Conservation (phyloP, 768 basidiomycete genomes). For the Suillus hirtellus region DNA sequence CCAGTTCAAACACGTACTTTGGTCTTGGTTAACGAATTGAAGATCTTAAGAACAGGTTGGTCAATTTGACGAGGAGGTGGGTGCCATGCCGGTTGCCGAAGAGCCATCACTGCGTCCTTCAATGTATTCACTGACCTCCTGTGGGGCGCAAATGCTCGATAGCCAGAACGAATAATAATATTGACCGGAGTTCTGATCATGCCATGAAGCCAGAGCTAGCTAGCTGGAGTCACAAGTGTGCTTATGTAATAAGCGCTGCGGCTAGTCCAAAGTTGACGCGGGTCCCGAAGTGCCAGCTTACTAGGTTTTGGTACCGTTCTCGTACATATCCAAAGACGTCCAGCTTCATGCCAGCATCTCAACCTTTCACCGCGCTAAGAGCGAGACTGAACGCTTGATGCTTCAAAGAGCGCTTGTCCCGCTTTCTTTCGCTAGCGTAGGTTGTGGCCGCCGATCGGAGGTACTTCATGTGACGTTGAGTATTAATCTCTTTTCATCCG, state of each 20-base stretch:
- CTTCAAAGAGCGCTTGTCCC: background rate
- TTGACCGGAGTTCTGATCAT: conserved; percentile 28
- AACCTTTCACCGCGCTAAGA: background rate
- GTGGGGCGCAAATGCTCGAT: conserved; percentile 14
- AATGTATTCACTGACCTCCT: conserved; percentile 9
- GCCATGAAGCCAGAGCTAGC: conserved; percentile 2
- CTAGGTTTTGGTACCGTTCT: background rate
- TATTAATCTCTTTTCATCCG: background rate
- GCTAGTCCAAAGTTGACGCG: background rate
- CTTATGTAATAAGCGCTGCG: conserved; percentile 8
- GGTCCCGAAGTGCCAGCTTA: background rate
- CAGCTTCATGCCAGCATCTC: background rate
- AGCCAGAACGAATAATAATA: conserved; percentile 7
- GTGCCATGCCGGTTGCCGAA: conserved; percentile 57
- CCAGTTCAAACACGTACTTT: conserved; percentile 60
- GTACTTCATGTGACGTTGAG: conserved; percentile 2
- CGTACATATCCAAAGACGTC: background rate
- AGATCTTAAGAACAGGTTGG: conserved; percentile 66
- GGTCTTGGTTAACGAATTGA: conserved; percentile 88
- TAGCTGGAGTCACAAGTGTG: conserved; percentile 4
- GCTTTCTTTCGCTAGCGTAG: background rate
- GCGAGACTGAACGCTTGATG: background rate
- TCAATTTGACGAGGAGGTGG: conserved; percentile 37
- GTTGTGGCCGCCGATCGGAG: background rate
- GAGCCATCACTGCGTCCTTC: conserved; percentile 43